A percentile compares a stretch with the other conserved stretches of the same genome.
phyloP scores from a whole-genome alignment of 331 rosid species.

The Quercus phellos region DNA sequence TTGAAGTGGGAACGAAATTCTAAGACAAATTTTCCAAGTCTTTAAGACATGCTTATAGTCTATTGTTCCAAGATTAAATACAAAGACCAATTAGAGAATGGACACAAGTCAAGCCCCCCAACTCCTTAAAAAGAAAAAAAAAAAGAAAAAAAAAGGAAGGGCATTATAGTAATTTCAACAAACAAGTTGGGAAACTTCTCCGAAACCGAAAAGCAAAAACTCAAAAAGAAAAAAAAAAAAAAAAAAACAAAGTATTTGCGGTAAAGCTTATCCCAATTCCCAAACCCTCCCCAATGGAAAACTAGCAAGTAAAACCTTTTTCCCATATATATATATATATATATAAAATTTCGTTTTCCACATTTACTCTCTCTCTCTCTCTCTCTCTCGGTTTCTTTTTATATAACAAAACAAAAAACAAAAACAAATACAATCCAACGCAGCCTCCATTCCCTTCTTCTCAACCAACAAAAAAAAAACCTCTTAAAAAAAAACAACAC shows the following conservation, averaged over 20 bases:
- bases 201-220: not conserved
- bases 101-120: too few species aligned
- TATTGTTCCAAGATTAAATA: too few species aligned
- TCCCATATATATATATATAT: not conserved
- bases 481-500: not conserved
- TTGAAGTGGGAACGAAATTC: too few species aligned
- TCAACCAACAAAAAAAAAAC: not conserved
- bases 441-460: slow-evolving; percentile 2
- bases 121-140: too few species aligned
- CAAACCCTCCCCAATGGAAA: too few species aligned
- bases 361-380: slow-evolving; percentile 16
- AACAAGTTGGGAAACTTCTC: not conserved
- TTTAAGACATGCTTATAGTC: too few species aligned
- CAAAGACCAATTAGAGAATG: too few species aligned
- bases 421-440: not conserved
- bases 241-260: not conserved
- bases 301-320: not conserved
- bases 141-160: not conserved
- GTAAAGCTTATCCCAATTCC: slow-evolving; percentile 9
- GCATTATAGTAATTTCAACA: not conserved
- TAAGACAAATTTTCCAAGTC: too few species aligned
- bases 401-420: not conserved
- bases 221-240: slow-evolving; percentile 23
- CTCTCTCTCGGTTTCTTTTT: not conserved
- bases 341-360: slow-evolving; percentile 9